Percentiles rank a stretch among this genome's conserved stretches.
phyloP scores from a whole-genome alignment of 2,329 filamentous ascomycete genomes.

The Fusarium penzigii region DNA sequence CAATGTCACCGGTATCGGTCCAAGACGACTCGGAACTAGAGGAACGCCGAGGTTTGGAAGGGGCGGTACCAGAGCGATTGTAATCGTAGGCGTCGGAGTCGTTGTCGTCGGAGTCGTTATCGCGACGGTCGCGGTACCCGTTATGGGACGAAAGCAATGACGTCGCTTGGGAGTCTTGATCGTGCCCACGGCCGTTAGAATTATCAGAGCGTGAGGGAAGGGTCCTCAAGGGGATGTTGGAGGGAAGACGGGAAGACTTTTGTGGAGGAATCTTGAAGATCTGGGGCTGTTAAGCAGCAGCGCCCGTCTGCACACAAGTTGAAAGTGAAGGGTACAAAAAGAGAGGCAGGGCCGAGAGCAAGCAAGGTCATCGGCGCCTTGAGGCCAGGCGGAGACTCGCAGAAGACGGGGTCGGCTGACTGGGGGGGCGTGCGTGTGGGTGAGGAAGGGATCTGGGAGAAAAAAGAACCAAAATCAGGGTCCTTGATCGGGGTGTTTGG shows the following conservation, averaged over 20 bases:
- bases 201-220: conserved; percentile 49
- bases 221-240: conserved; percentile 85
- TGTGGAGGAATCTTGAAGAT: conserved; percentile 82
- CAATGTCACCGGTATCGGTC: conserved; percentile 94
- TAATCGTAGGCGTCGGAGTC: conserved; percentile 37
- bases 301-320: conserved; percentile 58
- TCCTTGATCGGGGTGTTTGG: conserved; percentile 2
- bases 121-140: conserved; percentile 46
- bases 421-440: conserved; percentile 19
- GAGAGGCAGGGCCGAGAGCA: conserved; percentile 22
- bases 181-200: conserved; percentile 34
- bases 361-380: conserved; percentile 33
- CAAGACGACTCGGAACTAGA: conserved; percentile 72
- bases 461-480: conserved; percentile 17
- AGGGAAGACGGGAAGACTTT: conserved; percentile 67
- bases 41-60: conserved; percentile 27
- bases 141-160: conserved; percentile 36
- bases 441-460: neutral
- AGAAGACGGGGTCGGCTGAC: conserved; percentile 35
- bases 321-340: conserved; percentile 36
- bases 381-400: conserved; percentile 27
- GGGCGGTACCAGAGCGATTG: conserved; percentile 34
- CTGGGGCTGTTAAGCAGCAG: conserved; percentile 76
- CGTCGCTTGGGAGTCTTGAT: conserved; percentile 39
- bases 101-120: conserved; percentile 41